A percentile compares a stretch with the other conserved stretches of the same genome.
Evolutionary conservation across 331 rosid species (phyloP).

Genomic region (Rosa hybrid): DNA sequence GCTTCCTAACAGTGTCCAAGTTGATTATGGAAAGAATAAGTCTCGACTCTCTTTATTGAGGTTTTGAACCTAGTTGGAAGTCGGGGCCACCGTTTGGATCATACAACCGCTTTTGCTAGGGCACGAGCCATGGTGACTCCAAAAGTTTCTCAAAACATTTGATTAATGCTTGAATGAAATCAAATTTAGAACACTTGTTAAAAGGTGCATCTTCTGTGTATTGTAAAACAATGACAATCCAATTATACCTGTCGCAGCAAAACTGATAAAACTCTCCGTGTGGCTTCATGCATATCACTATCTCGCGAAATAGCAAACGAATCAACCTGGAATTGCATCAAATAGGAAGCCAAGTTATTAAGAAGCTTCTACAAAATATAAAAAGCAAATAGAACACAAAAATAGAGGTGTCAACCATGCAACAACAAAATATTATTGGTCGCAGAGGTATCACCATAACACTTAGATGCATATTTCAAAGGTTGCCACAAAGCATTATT

Average conservation of each 20-base stretch:
- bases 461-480: constrained; percentile 1
- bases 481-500: neutral
- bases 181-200: neutral
- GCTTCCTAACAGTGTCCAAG: neutral
- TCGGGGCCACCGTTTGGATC: neutral
- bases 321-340: constrained; percentile 51
- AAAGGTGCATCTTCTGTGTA: constrained; percentile 3
- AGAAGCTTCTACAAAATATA: neutral
- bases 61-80: neutral
- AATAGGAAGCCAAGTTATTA: neutral
- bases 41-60: neutral
- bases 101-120: neutral
- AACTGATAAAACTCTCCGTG: constrained; percentile 77
- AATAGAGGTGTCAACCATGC: neutral
- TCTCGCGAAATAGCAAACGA: constrained; percentile 85
- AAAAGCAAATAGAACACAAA: neutral
- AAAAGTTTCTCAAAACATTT: neutral
- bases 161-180: neutral
- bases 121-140: neutral
- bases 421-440: neutral
- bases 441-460: neutral
- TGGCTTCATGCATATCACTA: constrained; percentile 80
- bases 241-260: constrained; percentile 68
- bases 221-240: constrained; percentile 13
- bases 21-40: neutral